phyloP scores from a whole-genome alignment of 495 filamentous ascomycete genomes.

The Podospora didyma region DNA sequence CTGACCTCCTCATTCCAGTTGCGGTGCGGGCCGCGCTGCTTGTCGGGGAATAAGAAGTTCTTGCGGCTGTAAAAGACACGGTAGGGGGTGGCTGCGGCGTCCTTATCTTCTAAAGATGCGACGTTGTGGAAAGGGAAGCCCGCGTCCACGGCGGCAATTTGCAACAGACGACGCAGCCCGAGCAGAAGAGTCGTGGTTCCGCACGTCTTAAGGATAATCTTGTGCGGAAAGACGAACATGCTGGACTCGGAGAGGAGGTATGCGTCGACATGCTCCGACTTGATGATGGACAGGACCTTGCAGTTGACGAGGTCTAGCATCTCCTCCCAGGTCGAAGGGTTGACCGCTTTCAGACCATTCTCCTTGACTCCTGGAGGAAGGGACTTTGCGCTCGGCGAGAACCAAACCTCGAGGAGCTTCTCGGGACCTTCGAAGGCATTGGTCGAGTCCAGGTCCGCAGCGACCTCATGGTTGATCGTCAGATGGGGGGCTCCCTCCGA shows the following conservation, averaged over 20 bases:
- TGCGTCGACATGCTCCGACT: slow-evolving; percentile 94
- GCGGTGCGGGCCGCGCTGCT: slow-evolving; percentile 88
- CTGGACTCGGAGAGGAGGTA: slow-evolving; percentile 98
- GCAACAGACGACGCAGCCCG: slow-evolving; percentile 82
- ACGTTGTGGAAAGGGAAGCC: slow-evolving; percentile 69
- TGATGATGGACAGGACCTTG: slow-evolving; percentile 92
- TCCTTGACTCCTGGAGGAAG: slow-evolving; percentile 67
- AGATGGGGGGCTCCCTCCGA: slow-evolving; percentile 77
- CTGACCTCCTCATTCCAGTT: slow-evolving; percentile 97
- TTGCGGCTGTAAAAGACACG: slow-evolving; percentile 98
- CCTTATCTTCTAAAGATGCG: slow-evolving; percentile 48
- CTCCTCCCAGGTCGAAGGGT: slow-evolving; percentile 81
- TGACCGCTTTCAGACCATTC: slow-evolving; percentile 80
- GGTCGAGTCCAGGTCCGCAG: slow-evolving; percentile 89
- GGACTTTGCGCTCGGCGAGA: slow-evolving; percentile 71
- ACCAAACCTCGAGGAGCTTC: slow-evolving; percentile 99
- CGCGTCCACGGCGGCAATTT: slow-evolving; percentile 81
- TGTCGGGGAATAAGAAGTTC: slow-evolving; percentile 95
- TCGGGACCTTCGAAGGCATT: slow-evolving; percentile 99
- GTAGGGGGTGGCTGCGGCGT: slow-evolving; percentile 78
- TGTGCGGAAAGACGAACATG: slow-evolving; percentile 99
- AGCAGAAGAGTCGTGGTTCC: slow-evolving; percentile 92
- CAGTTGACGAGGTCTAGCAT: slow-evolving; percentile 98
- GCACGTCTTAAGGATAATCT: slow-evolving; percentile 97
- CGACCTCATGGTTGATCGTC: slow-evolving; percentile 95